Evolutionary conservation across 495 filamentous ascomycete genomes (phyloP), one percentile per base, ranked within the genome.

Genomic region (Penicillium herquei): DNA sequence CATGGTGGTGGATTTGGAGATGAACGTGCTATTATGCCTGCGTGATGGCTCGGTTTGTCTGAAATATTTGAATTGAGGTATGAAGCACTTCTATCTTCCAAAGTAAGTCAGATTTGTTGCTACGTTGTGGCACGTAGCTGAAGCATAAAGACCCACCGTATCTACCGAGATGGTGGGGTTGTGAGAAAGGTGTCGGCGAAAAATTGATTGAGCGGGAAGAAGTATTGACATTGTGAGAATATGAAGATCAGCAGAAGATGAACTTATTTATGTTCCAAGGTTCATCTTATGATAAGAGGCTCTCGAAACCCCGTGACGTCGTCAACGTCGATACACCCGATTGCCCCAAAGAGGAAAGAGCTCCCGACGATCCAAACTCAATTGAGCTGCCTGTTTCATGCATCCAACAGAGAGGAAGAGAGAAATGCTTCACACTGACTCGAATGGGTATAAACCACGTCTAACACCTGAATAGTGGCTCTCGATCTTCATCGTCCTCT

Each of bases 261-360:
- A n/a, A 44, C 18, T 8, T 44, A 44, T 44, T 26, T 44, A 44
- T 42, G 39, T 26, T 26, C 14, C 8, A 16, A 40, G 39, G 14
- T 42, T 18, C 14, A 16, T 26, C 21, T 26, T 4, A 26, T 26
- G 14, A 30, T 46, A 30, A 30, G 7, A 30, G 18, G 26, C 34
- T 21, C 11, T 21, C 11, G 7, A 30, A 21, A 26, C 17, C 16
- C 11, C 14, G 14, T 46, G 43, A 46, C 43, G 43, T 46, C 18
- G 43, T 18, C 14, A 26, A 31, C 17, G n/a, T 12, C 9, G 18
- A 32, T 26, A 26, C 21, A 41, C 46, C 37, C 45, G 41, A 42
- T 51, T 31, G 34, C 41, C 59, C 59, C 26, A n/a, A 65, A 60
- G 37, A 39, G 63, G 63, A 55, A 59, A 54, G 53, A 54, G 43